A percentile compares a stretch with the other conserved stretches of the same genome.
Conservation (phyloP, 1,284 basidiomycete genomes). For the Moniliophthora roreri region DNA sequence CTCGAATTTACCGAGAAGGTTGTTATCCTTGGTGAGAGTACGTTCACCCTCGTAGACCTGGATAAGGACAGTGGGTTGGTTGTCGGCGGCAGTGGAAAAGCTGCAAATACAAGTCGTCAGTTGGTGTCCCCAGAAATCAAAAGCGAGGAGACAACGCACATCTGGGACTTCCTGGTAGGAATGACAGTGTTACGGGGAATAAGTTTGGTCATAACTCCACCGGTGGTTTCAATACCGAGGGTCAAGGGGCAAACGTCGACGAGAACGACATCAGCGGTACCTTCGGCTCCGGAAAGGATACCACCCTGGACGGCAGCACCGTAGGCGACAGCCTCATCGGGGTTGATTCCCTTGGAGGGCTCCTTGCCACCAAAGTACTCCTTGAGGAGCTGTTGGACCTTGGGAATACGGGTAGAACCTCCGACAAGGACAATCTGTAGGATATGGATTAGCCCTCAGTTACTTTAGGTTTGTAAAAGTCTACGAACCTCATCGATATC, state of each 20-base stretch:
- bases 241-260: slow-evolving; percentile 96
- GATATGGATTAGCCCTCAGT: background rate
- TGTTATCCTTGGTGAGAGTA: slow-evolving; percentile 96
- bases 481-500: slow-evolving; percentile 83
- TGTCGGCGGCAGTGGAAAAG: slow-evolving; percentile 96
- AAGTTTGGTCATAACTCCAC: slow-evolving; percentile 97
- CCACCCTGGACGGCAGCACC: slow-evolving; percentile 98
- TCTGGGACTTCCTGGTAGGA: slow-evolving; percentile 96
- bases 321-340: slow-evolving; percentile 94
- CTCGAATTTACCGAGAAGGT: slow-evolving; percentile 96
- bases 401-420: slow-evolving; percentile 98
- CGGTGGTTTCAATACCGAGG: slow-evolving; percentile 97
- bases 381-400: slow-evolving; percentile 95
- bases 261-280: slow-evolving; percentile 84
- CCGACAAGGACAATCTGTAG: slow-evolving; percentile 83
- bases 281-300: slow-evolving; percentile 89
- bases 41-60: slow-evolving; percentile 96
- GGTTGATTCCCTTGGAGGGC: slow-evolving; percentile 92
- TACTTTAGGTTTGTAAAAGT: background rate
- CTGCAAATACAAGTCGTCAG: slow-evolving; percentile 29
- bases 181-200: slow-evolving; percentile 97
- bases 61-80: slow-evolving; percentile 90
- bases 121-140: background rate
- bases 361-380: slow-evolving; percentile 92
- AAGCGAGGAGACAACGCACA: slow-evolving; percentile 44